Percentiles rank a stretch among this genome's conserved stretches.
Evolutionary conservation across 805 yeast genomes (phyloP).

Genomic region (Yamadazyma laniorum): DNA sequence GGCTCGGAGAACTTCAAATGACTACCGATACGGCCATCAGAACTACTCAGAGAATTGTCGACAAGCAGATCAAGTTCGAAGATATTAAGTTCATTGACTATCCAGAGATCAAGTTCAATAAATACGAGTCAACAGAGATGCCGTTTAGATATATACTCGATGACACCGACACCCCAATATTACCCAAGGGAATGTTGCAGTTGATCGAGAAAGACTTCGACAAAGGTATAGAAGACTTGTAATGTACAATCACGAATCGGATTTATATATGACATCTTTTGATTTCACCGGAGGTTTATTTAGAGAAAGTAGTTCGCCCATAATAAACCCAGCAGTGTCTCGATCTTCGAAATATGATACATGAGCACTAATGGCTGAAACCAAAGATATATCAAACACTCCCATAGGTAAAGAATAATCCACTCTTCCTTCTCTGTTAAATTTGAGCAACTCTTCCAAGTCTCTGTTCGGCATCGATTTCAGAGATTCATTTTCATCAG

Average conservation of each 20-base stretch:
- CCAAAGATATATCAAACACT: conserved; percentile 71
- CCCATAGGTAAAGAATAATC: conserved; percentile 82
- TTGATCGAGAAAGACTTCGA: conserved; percentile 84
- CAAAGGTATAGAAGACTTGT: conserved; percentile 72
- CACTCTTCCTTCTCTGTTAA: conserved; percentile 74
- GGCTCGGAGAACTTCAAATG: conserved; percentile 89
- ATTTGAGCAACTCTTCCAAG: conserved; percentile 34
- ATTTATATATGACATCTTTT: conserved; percentile 28
- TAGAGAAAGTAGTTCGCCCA: conserved; percentile 51
- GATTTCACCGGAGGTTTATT: conserved; percentile 22
- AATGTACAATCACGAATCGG: conserved; percentile 14
- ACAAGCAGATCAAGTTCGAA: conserved; percentile 55
- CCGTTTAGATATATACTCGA: conserved; percentile 89
- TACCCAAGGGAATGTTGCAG: conserved; percentile 89
- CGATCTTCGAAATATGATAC: conserved; percentile 83
- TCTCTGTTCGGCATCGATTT: conserved; percentile 27
- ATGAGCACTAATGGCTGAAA: conserved; percentile 85
- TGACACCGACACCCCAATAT: conserved; percentile 63
- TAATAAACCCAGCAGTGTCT: conserved; percentile 76
- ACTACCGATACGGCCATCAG: conserved; percentile 97
- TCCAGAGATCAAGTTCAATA: conserved; percentile 87
- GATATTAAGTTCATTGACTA: conserved; percentile 84
- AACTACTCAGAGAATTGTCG: conserved; percentile 80
- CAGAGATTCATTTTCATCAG: conserved; percentile 15
- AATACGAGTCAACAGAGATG: conserved; percentile 94